These are phyloP conservation scores for Trichoderma lentiforme DNA, from an alignment of 2,329 filamentous ascomycete species.

Conservation along the genomic window DNA sequence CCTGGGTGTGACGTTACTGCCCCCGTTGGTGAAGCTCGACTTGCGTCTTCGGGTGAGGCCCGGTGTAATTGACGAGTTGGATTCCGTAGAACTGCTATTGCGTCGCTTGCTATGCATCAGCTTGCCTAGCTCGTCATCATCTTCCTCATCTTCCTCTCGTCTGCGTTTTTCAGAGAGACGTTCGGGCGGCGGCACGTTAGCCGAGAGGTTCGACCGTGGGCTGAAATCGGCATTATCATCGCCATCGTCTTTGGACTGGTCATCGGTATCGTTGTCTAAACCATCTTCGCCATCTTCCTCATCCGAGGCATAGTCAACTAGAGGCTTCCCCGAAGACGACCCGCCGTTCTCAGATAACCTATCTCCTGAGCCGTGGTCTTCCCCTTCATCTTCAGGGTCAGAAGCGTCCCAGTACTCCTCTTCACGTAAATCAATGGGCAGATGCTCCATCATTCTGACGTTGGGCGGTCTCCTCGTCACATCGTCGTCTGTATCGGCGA, in stretches of 20 bases:
- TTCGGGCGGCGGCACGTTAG: conserved; percentile 61
- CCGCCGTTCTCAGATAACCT: conserved; percentile 54
- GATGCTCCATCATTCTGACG: conserved; percentile 68
- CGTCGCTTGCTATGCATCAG: conserved; percentile 65
- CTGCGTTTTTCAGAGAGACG: conserved; percentile 83
- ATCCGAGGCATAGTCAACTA: conserved; percentile 92
- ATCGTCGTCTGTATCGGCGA: conserved; percentile 66
- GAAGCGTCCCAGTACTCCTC: conserved; percentile 93
- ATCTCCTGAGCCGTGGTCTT: conserved; percentile 34
- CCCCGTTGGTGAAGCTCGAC: conserved; percentile 39
- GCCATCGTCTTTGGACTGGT: conserved; percentile 30
- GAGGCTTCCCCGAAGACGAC: conserved; percentile 59
- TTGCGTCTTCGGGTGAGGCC: conserved; percentile 35
- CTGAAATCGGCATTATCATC: conserved; percentile 32
- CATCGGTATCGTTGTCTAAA: conserved; percentile 54
- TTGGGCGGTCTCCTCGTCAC: conserved; percentile 43
- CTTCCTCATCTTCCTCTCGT: conserved; percentile 75
- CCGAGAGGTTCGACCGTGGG: conserved; percentile 15
- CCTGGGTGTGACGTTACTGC: conserved; percentile 41
- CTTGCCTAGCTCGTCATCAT: conserved; percentile 88
- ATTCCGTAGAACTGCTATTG: conserved; percentile 52
- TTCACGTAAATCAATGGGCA: conserved; percentile 70
- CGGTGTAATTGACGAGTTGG: conserved; percentile 37
- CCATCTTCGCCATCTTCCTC: conserved; percentile 64
- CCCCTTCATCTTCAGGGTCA: conserved; percentile 77